Percentiles rank a stretch among this genome's conserved stretches.
phyloP scores from a whole-genome alignment of 1,284 basidiomycete genomes.

The Irpex sp. region DNA sequence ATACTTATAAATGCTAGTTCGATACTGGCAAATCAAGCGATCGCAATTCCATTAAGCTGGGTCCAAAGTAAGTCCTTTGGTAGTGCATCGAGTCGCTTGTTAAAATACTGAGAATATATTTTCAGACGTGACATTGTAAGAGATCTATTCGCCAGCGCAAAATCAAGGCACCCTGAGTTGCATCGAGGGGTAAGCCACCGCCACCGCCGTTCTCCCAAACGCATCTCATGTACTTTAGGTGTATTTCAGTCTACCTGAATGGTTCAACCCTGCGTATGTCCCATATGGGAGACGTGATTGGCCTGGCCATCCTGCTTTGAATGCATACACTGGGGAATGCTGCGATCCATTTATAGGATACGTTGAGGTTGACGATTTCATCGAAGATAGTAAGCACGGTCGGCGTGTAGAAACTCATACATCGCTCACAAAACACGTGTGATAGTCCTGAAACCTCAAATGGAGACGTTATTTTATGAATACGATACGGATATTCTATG shows the following conservation, averaged over 20 bases:
- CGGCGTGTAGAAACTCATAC: not conserved
- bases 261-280: conserved; percentile 53
- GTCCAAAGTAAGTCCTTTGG: conserved; percentile 29
- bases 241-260: conserved; percentile 20
- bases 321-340: conserved; percentile 44
- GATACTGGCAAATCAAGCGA: conserved; percentile 50
- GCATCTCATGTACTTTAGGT: not conserved
- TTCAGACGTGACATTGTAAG: conserved; percentile 45
- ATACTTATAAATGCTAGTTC: conserved; percentile 26
- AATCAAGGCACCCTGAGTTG: conserved; percentile 43
- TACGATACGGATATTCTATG: conserved; percentile 55
- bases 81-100: not conserved
- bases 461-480: conserved; percentile 46
- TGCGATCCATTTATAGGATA: conserved; percentile 54
- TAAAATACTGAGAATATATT: not conserved
- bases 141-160: conserved; percentile 50
- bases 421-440: not conserved
- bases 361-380: conserved; percentile 45
- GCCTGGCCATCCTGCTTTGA: conserved; percentile 52
- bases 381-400: conserved; percentile 34
- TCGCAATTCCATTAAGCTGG: conserved; percentile 44
- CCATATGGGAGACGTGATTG: conserved; percentile 47
- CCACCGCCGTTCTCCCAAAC: no score
- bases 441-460: conserved; percentile 48
- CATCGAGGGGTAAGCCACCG: conserved; percentile 45